Base-by-base conservation (phyloP, 2,329 filamentous ascomycete genomes). In the Pestalotiopsis sp. region DNA sequence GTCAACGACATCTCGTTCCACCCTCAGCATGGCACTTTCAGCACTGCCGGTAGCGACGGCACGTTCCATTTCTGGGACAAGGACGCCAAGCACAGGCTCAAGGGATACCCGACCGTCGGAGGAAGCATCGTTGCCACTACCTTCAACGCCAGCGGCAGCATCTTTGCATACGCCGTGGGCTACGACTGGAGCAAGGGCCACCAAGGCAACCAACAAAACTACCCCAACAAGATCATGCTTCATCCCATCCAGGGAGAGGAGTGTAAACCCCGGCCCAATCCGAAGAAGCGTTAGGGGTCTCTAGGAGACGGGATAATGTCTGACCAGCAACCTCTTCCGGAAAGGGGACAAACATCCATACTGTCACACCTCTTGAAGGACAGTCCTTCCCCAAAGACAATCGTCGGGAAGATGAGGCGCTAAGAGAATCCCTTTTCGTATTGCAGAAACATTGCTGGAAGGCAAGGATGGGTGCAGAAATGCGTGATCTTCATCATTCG, bases 151-250 rank as follows among this genome's bases (percentile, higher is more conserved):
- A 92, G 86, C 68, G 96, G 96, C 66, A 91, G 82, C 77, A 94
- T 95, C 76, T 96, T 96, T 77, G 93, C 93, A 17, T 96, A 96
- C 75, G 94, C 95, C 31, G 89, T 98, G 62, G 94, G 94, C 79
- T 99, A 99, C 80, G 96, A 99, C 83, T 99, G 96, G 96, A 94
- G 92, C 83, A 98, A 99, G 85, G 96, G 96, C 17, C 98, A 95
- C 83, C 89, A 92, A 72, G 89, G 86, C 73, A 98, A 98, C 82
- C 96, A 85, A 31, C 90, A 90, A 68, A 87, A 87, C 73, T 90
- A 90, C 70, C 89, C 92, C 9, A 92, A 89, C 80, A 96, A 96
- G 83, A 91, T 96, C 66, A 94, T 94, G 91, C 85, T 97, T 78
- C 93, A 97, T 78, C 91, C 93, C 1, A 89, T 97, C 13, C 84